phyloP scores from a whole-genome alignment of 306 rosid genomes.

The Medicago lupulina region DNA sequence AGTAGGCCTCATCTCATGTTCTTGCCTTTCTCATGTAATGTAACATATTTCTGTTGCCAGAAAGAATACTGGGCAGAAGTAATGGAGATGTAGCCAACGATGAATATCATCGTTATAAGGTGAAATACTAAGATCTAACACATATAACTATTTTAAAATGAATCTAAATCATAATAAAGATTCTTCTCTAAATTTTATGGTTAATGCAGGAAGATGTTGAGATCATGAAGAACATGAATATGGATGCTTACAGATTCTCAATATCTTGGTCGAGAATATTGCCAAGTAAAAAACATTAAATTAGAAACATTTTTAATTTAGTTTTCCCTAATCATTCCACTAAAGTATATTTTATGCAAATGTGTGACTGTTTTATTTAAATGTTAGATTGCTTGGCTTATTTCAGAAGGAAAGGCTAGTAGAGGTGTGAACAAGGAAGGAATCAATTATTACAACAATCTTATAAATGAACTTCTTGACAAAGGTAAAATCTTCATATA shows the following conservation, averaged over 20 bases:
- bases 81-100: conserved; percentile 58
- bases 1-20: no score
- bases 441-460: conserved; percentile 58
- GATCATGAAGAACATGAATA: conserved; percentile 58
- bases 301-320: not conserved
- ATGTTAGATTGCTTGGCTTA: conserved; percentile 2
- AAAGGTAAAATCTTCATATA: conserved; percentile 43
- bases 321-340: not conserved
- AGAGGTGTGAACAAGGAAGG: conserved; percentile 63
- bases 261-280: conserved; percentile 74
- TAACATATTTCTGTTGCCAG: conserved; percentile 33
- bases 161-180: not conserved
- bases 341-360: not conserved
- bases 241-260: conserved; percentile 73
- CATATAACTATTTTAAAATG: not conserved
- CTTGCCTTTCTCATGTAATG: no score
- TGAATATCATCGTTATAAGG: conserved; percentile 62
- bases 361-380: not conserved
- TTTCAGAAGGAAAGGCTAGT: conserved; percentile 53
- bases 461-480: conserved; percentile 55
- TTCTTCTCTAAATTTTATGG: not conserved
- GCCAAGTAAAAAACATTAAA: conserved; percentile 52
- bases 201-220: conserved; percentile 61
- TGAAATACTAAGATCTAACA: not conserved
- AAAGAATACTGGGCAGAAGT: conserved; percentile 47